phyloP scores from a whole-genome alignment of 306 rosid species.

The Rosa persica region DNA sequence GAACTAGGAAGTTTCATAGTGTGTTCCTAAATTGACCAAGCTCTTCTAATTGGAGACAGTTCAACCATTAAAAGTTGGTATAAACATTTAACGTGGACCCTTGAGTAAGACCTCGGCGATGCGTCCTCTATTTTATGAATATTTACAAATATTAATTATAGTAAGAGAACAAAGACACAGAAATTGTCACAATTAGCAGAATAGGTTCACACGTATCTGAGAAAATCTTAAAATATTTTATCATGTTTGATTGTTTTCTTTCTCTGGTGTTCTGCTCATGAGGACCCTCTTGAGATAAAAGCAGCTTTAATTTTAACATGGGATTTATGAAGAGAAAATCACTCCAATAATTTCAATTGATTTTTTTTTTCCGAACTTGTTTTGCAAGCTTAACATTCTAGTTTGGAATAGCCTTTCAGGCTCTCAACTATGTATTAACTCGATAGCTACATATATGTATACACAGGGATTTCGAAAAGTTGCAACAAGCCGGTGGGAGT shows the following conservation, averaged over 20 bases:
- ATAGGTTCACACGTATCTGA: neutral
- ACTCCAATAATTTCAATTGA: too few relatives aligned
- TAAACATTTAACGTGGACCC: neutral
- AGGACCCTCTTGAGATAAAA: too few relatives aligned
- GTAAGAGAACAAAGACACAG: too few relatives aligned
- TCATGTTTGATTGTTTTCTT: too few relatives aligned
- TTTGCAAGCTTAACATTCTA: neutral
- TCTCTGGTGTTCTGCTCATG: too few relatives aligned
- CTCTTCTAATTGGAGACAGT: neutral
- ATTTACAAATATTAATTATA: neutral
- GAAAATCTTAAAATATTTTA: too few relatives aligned
- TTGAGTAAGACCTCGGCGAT: neutral
- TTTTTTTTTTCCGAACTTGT: too few relatives aligned
- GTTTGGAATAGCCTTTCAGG: neutral
- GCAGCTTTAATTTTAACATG: too few relatives aligned
- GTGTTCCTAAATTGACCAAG: conserved; percentile 7
- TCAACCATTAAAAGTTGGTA: neutral
- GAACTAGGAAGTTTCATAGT: conserved; percentile 21
- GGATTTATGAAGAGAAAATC: too few relatives aligned
- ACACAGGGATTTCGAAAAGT: conserved; percentile 80
- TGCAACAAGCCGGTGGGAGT: conserved; percentile 86
- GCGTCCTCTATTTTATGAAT: too few relatives aligned
- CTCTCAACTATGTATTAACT: neutral
- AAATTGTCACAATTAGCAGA: neutral
- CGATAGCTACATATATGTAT: neutral